Evolutionary conservation across 306 rosid species (phyloP), one percentile per base, ranked within the genome.

Genomic region (Psophocarpus tetragonolobus): DNA sequence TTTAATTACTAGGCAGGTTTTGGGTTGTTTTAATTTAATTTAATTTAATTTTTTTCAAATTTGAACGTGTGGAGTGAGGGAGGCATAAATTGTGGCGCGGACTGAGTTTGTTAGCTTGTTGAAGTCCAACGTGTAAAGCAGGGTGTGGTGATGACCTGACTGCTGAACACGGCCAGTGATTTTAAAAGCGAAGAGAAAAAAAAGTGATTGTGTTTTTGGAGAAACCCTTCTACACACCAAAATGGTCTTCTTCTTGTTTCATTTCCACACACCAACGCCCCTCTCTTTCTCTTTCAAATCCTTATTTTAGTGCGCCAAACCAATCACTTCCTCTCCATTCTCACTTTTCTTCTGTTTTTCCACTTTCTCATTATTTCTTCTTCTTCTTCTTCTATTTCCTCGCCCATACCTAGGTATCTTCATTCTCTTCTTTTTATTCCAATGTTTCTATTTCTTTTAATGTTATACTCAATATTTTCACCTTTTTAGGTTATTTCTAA

Each of bases 211-310:
- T 54, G 67, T 8, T 39, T 68, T 61, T 13, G 58, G 66, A 41
- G 79, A 72, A 83, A 17, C 20, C 63, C 47, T 65, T 39, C 57
- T 33, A 20, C 14, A 63, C 80, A 57, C 80, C 63, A 58, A 58
- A 69, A 80, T 30, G 4, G 61, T 29, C 32, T 29, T 74, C 74
- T 78, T 38, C 51, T 47, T 62, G 3, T 42, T 53, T 17, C 64
- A 47, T 27, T 75, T 82, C 58, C 29, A 69, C 62, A 20, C 45
- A 27, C 18, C 68, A 62, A 17, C 56, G 15, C 24, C 65, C 3
- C 13, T 0, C 23, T 32, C 29, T 8, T 4, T n/a, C 68, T 80
- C 84, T 26, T 29, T 74, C 30, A 50, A 61, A 29, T 74, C 69
- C 78, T 47, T 29, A 8, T 18, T 70, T 71, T 58, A 9, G 58